Base-by-base conservation (phyloP, 768 basidiomycete genomes). In the Boletus reticulatus region DNA sequence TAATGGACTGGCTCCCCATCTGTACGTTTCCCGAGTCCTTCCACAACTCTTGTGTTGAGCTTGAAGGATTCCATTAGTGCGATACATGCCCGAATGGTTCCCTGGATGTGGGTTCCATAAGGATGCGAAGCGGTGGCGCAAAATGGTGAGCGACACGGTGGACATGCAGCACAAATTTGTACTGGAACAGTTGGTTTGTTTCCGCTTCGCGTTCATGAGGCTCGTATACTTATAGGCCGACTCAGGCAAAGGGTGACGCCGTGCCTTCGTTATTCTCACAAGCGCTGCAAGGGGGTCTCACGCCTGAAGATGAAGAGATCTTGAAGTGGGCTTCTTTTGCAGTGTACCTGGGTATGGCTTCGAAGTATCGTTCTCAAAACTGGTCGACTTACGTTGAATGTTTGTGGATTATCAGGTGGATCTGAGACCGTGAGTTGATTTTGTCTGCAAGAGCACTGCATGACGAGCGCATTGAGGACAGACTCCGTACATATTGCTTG, bases 341-440 rank as follows among this genome's bases (percentile, higher is more conserved):
- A 3, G 47, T 61, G 54, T 58, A 63, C 22, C 4, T 53, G 14
- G 58, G 63, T 61, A 47, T 29, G 47, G 8, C 14, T 24, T 53
- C 41, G 6, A 17, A 16, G 17, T 37, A 29, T 41, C 16, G 3
- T 24, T 31, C 19, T 20, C 14, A 12, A 12, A 1, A 17, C 9
- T 11, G 12, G 4, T 17, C 2, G 4, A 11, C 29, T 53, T 22
- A 19, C 5, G 3, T 46, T 17, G n/a, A 16, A 17, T 6, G 34
- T 36, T 5, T 2, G 10, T 31, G 19, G 13, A 38, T 7, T 20
- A 19, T 20, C 31, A 78, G 80, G 50, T 34, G 59, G 52, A 42
- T 32, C 57, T 9, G 56, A 63, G 29, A 60, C 58, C n/a, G 60
- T 54, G 31, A 32, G 43, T 45, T 24, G 17, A 17, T 70, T 80